These are phyloP conservation scores for Corylus avellana DNA, from an alignment of 306 rosid species.

Conservation along the genomic window DNA sequence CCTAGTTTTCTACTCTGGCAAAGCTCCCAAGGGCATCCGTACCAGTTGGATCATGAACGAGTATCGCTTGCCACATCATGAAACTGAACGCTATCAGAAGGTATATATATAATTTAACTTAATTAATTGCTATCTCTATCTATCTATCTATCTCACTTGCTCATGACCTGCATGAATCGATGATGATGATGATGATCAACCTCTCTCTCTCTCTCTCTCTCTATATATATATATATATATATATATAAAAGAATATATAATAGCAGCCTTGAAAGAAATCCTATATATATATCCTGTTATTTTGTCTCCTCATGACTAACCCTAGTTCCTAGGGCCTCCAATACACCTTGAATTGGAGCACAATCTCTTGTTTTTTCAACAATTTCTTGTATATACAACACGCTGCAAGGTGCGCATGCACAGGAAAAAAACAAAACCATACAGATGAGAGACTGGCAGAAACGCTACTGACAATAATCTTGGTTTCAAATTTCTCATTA, in stretches of 20 bases:
- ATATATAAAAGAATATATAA: too few relatives aligned
- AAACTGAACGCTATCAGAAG: constrained; percentile 93
- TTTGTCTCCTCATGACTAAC: constrained; percentile 9
- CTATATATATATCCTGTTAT: neutral
- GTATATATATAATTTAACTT: constrained; percentile 20
- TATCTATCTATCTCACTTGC: neutral
- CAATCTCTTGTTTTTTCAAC: neutral
- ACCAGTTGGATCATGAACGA: constrained; percentile 99
- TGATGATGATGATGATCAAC: neutral
- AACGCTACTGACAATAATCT: constrained; percentile 8
- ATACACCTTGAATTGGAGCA: constrained; percentile 11
- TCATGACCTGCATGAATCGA: too few relatives aligned
- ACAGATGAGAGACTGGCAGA: constrained; percentile 18
- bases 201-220: neutral
- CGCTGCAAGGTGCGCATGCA: neutral
- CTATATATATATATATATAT: too few relatives aligned
- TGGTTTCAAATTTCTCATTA: neutral
- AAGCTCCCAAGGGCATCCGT: constrained; percentile 94
- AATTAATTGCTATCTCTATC: too few relatives aligned
- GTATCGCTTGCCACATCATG: constrained; percentile 95
- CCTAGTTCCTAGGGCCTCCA: constrained; percentile 25
- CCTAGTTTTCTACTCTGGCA: constrained; percentile 99
- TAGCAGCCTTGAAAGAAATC: too few relatives aligned
- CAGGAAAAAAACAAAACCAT: neutral
- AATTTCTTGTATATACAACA: neutral